Conservation (phyloP, 148 eudicot species). For the Selenicereus undatus region DNA sequence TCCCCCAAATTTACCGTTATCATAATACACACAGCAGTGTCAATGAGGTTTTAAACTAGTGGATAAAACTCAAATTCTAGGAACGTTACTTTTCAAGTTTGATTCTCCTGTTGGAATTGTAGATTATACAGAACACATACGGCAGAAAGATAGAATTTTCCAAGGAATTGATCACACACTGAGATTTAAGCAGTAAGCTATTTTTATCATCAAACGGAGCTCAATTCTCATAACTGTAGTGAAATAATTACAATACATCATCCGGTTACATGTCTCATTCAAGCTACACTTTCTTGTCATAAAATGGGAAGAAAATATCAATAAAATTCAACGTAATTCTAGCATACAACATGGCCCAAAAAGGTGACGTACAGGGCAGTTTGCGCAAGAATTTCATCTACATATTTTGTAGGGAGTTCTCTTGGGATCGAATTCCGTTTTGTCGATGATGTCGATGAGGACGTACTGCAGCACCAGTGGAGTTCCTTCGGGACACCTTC, state of each 20-base stretch:
- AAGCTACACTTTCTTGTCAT: conserved; percentile 1
- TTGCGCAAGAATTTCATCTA: background rate
- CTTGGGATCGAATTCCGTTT: conserved; percentile 27
- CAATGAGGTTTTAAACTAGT: no score
- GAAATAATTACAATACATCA: background rate
- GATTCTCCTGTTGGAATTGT: no score
- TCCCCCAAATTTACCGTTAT: background rate
- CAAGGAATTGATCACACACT: background rate
- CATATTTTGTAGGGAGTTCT: conserved; percentile 23
- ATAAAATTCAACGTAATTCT: background rate
- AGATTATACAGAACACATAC: background rate
- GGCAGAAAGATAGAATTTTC: background rate
- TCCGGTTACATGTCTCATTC: background rate
- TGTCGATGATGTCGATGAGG: conserved; percentile 22
- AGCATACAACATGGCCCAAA: background rate
- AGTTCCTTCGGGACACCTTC: conserved; percentile 34
- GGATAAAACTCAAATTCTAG: no score
- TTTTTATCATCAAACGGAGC: background rate
- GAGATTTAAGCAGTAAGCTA: background rate
- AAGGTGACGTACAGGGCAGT: background rate
- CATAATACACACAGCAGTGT: no score
- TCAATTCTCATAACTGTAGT: background rate
- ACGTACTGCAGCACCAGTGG: conserved; percentile 19
- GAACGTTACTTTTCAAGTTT: no score
- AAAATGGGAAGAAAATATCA: background rate